A percentile compares a stretch with the other conserved stretches of the same genome.
phyloP scores from a whole-genome alignment of 2,329 filamentous ascomycete species.

The Aspergillus ochraceoroseus region DNA sequence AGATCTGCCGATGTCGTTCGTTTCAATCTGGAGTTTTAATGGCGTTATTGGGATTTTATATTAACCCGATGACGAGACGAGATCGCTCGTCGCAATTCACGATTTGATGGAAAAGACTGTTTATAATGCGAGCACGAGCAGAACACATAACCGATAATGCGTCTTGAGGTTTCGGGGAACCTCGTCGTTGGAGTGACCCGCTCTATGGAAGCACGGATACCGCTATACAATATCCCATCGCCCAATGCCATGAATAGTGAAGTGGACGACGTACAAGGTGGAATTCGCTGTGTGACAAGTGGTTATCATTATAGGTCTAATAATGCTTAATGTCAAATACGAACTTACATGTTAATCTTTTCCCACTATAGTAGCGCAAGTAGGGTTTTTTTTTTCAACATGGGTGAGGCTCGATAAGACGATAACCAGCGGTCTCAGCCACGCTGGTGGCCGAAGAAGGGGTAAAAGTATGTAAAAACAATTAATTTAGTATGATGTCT shows the following conservation, averaged over 20 bases:
- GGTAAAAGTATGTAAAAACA: too few relatives aligned
- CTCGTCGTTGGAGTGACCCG: constrained; percentile 6
- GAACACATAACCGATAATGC: constrained; percentile 12
- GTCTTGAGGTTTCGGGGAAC: constrained; percentile 12
- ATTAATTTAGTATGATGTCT: too few relatives aligned
- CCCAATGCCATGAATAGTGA: too few relatives aligned
- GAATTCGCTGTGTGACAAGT: constrained; percentile 7
- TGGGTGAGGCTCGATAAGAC: constrained; percentile 1
- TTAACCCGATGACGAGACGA: constrained; percentile 11
- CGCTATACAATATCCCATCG: background rate
- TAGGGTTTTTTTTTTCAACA: too few relatives aligned
- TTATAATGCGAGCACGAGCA: constrained; percentile 22
- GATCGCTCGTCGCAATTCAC: constrained; percentile 22
- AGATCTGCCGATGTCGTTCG: constrained; percentile 6
- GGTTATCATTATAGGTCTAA: constrained; percentile 14
- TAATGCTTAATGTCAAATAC: constrained; percentile 29
- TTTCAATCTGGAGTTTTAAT: constrained; percentile 15
- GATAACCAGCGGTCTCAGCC: too few relatives aligned
- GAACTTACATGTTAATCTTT: background rate
- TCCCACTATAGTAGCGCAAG: too few relatives aligned
- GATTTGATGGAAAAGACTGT: constrained; percentile 20
- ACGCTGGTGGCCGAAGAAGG: too few relatives aligned
- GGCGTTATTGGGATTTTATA: constrained; percentile 15
- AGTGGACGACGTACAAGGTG: constrained; percentile 11
- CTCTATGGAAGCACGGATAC: background rate